Evolutionary conservation across 768 basidiomycete species (phyloP).

Genomic region (Serendipita sp.): DNA sequence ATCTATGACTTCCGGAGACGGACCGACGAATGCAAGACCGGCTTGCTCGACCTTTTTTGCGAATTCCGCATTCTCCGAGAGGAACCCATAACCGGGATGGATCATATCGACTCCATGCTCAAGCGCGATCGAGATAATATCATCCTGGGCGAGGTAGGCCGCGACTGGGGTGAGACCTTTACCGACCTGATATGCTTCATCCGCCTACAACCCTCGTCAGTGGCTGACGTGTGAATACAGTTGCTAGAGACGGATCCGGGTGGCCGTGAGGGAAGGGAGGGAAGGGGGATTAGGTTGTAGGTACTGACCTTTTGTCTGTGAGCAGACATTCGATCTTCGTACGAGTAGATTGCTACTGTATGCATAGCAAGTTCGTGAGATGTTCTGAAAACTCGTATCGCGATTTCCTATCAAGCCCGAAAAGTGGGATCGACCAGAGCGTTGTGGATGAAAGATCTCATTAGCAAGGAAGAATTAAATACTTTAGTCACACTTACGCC

Average conservation of each 20-base stretch:
- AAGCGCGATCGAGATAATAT: constrained; percentile 89
- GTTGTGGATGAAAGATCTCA: constrained; percentile 3
- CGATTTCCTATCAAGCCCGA: constrained; percentile 60
- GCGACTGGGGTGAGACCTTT: constrained; percentile 91
- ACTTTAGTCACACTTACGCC: constrained; percentile 40
- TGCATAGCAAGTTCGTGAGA: constrained; percentile 99
- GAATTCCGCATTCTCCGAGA: constrained; percentile 92
- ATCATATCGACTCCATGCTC: constrained; percentile 99
- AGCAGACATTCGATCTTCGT: constrained; percentile 88
- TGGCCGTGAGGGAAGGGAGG: too few species aligned
- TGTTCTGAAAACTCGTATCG: constrained; percentile 94
- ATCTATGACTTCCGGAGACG: constrained; percentile 91
- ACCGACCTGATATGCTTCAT: constrained; percentile 97
- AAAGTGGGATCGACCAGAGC: constrained; percentile 9
- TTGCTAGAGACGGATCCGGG: neutral
- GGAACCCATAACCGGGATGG: constrained; percentile 95
- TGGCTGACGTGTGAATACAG: constrained; percentile 6
- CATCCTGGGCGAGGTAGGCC: constrained; percentile 94
- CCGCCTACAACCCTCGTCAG: constrained; percentile 39
- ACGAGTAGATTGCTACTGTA: constrained; percentile 96
- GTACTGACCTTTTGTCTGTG: constrained; percentile 84
- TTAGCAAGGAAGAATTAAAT: constrained; percentile 2
- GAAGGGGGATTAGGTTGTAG: neutral
- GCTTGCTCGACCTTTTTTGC: constrained; percentile 98
- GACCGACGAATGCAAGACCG: constrained; percentile 92